These are phyloP conservation scores for Solanum chilense DNA, from an alignment of 257 asterid species.

Conservation along the genomic window DNA sequence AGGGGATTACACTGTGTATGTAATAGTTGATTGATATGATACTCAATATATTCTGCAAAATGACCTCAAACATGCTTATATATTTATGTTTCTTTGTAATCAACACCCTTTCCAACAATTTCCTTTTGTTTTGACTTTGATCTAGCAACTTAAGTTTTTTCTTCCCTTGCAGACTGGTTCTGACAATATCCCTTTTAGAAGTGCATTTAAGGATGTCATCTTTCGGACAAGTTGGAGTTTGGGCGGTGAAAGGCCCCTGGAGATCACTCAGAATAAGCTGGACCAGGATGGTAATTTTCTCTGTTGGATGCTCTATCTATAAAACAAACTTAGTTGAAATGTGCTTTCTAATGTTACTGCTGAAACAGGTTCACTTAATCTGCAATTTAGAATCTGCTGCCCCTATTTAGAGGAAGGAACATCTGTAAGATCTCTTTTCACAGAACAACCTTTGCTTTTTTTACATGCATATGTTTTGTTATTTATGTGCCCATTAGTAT, in stretches of 20 bases:
- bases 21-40: neutral
- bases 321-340: neutral
- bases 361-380: slow-evolving; percentile 48
- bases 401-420: slow-evolving; percentile 66
- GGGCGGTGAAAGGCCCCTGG: slow-evolving; percentile 37
- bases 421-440: slow-evolving; percentile 39
- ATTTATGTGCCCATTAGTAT: neutral
- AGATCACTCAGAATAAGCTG: slow-evolving; percentile 18
- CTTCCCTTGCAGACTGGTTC: slow-evolving; percentile 61
- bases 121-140: neutral
- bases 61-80: neutral
- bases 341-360: neutral
- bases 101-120: neutral
- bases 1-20: neutral
- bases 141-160: neutral
- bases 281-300: slow-evolving; percentile 42
- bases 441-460: neutral
- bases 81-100: neutral
- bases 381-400: slow-evolving; percentile 82
- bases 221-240: slow-evolving; percentile 39
- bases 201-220: slow-evolving; percentile 90
- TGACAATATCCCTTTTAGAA: slow-evolving; percentile 67
- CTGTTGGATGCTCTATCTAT: neutral
- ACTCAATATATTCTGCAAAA: neutral
- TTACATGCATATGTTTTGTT: neutral